Evolutionary conservation across 495 filamentous ascomycete genomes (phyloP).

Genomic region (Parachaetomium inaequale): DNA sequence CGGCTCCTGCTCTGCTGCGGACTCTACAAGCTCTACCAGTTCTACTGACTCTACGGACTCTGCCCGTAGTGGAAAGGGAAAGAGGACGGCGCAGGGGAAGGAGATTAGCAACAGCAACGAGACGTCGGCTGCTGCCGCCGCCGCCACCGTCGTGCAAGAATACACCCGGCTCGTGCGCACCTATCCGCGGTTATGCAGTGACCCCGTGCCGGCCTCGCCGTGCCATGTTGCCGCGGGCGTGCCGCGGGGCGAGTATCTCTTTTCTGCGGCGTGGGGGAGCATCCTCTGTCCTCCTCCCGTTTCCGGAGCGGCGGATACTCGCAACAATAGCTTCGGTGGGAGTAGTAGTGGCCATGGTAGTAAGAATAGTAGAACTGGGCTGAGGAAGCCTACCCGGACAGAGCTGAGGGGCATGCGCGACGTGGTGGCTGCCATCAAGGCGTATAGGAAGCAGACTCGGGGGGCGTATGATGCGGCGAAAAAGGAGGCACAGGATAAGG

Average conservation of each 20-base stretch:
- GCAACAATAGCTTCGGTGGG: not conserved
- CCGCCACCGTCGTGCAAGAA: constrained; percentile 29
- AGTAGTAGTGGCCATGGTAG: not conserved
- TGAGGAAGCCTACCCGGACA: constrained; percentile 6
- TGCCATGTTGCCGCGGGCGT: constrained; percentile 42
- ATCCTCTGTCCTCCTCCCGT: constrained; percentile 25
- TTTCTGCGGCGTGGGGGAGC: constrained; percentile 41
- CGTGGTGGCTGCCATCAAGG: constrained; percentile 38
- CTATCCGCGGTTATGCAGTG: constrained; percentile 23
- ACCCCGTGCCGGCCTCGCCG: constrained; percentile 37
- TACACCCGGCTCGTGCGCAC: constrained; percentile 38
- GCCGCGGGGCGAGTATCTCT: constrained; percentile 36
- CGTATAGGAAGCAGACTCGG: constrained; percentile 33
- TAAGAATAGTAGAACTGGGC: not conserved
- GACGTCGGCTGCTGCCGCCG: no score
- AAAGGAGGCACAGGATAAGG: not conserved
- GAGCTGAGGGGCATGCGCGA: constrained; percentile 35
- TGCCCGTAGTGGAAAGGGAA: no score
- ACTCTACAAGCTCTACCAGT: no score
- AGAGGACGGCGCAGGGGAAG: no score
- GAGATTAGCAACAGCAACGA: not conserved
- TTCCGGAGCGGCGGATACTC: no score
- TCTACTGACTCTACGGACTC: no score
- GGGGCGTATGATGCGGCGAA: constrained; percentile 19
- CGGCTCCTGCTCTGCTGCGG: no score